Conservation (phyloP, 1,284 basidiomycete genomes). For the Ceratobasidium sp. region DNA sequence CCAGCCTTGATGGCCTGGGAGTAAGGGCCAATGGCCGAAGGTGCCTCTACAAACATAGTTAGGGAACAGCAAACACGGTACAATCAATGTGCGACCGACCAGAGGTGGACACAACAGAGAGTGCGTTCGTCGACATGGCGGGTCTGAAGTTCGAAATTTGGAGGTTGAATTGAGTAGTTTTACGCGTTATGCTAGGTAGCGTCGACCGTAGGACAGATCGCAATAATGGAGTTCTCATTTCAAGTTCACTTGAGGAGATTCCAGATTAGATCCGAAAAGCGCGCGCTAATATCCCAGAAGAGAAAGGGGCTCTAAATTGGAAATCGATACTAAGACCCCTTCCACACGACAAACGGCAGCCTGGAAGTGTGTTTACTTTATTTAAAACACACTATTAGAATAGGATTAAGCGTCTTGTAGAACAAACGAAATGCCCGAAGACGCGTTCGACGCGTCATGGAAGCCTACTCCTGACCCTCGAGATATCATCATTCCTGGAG, state of each 20-base stretch:
- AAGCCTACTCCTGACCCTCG: constrained; percentile 72
- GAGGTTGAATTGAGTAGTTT: background rate
- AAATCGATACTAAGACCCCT: constrained; percentile 8
- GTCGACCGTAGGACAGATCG: constrained; percentile 7
- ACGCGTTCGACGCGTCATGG: constrained; percentile 59
- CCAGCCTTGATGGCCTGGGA: constrained; percentile 90
- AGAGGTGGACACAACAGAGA: constrained; percentile 29
- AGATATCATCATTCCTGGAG: constrained; percentile 77
- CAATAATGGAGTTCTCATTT: constrained; percentile 26
- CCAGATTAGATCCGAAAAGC: constrained; percentile 41
- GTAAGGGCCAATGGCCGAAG: constrained; percentile 91
- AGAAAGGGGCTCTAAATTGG: constrained; percentile 24
- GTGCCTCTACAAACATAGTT: constrained; percentile 69
- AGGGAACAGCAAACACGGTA: background rate
- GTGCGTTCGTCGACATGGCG: constrained; percentile 24
- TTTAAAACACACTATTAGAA: too few species aligned
- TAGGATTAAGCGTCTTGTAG: background rate
- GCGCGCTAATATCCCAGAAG: constrained; percentile 14
- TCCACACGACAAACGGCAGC: background rate
- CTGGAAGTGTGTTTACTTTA: too few species aligned
- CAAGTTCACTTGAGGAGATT: constrained; percentile 9
- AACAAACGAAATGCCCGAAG: constrained; percentile 17
- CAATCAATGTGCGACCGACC: constrained; percentile 5
- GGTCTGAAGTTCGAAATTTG: background rate
- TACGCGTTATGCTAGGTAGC: background rate